phyloP scores from a whole-genome alignment of 108 stramenopile species.

The Discostella stelligeroides region DNA sequence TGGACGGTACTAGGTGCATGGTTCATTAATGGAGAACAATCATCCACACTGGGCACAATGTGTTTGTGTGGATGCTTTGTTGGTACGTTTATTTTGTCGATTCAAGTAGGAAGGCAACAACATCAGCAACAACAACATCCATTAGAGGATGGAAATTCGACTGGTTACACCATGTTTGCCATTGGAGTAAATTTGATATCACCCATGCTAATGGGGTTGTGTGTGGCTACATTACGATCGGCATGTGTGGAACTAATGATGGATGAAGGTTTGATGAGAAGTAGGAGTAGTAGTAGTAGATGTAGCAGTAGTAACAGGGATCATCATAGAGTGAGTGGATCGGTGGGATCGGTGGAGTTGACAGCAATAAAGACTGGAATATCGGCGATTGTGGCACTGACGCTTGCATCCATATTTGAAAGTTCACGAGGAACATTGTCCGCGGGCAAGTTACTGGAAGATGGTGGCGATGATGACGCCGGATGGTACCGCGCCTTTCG shows the following conservation, averaged over 20 bases:
- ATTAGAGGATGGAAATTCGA: no score
- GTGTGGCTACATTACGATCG: constrained; percentile 35
- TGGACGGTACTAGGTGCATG: constrained; percentile 38
- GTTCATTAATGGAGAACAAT: constrained; percentile 5
- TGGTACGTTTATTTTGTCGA: constrained; percentile 27
- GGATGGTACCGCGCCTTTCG: constrained; percentile 27
- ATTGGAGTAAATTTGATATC: constrained; percentile 33
- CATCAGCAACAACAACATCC: no score
- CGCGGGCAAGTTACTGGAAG: no score
- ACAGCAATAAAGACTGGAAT: constrained; percentile 35
- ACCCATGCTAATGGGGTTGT: constrained; percentile 44
- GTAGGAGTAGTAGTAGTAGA: no score
- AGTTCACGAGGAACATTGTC: background rate
- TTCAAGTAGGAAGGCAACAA: background rate
- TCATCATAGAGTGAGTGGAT: constrained; percentile 19
- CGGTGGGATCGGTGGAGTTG: constrained; percentile 39
- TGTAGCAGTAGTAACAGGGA: no score
- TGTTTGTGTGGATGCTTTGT: constrained; percentile 27
- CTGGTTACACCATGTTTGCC: constrained; percentile 1
- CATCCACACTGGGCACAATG: constrained; percentile 12
- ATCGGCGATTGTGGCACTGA: constrained; percentile 25
- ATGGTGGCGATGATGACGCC: background rate
- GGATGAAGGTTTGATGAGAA: no score
- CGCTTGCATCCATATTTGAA: constrained; percentile 29
- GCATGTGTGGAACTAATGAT: constrained; percentile 34